A percentile compares a stretch with the other conserved stretches of the same genome.
These are phyloP conservation scores for Sarcocystis neurona DNA, from an alignment of 169 alveolate species.

Conservation along the genomic window DNA sequence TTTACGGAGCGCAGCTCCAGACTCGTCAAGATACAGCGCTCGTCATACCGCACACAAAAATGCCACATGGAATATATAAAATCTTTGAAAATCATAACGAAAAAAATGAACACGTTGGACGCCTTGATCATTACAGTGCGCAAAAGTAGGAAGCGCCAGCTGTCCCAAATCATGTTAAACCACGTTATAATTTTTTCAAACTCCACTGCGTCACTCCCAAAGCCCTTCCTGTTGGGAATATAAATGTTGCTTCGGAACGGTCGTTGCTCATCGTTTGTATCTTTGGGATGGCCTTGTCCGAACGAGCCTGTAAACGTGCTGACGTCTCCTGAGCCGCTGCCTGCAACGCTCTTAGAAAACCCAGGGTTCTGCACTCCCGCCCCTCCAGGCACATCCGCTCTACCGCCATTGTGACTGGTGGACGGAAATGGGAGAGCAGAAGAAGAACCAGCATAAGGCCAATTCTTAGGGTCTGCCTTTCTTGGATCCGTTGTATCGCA, in stretches of 20 bases:
- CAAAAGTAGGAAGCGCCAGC: slow-evolving; percentile 55
- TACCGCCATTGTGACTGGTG: too few relatives aligned
- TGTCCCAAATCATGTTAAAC: slow-evolving; percentile 58
- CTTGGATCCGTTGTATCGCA: too few relatives aligned
- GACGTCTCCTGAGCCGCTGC: too few relatives aligned
- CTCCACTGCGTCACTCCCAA: slow-evolving; percentile 59
- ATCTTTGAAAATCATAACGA: slow-evolving; percentile 61
- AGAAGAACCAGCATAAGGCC: too few relatives aligned
- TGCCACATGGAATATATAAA: slow-evolving; percentile 54
- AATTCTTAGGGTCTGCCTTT: too few relatives aligned
- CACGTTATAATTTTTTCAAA: slow-evolving; percentile 55
- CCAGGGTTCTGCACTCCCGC: too few relatives aligned
- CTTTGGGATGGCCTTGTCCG: too few relatives aligned
- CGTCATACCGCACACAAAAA: slow-evolving; percentile 39
- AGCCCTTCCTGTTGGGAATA: slow-evolving; percentile 22
- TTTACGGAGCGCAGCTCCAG: slow-evolving; percentile 23
- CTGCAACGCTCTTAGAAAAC: too few relatives aligned
- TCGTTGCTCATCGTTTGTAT: not conserved
- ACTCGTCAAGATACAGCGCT: not conserved
- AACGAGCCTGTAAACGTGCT: too few relatives aligned
- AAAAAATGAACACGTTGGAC: slow-evolving; percentile 46
- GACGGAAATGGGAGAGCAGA: too few relatives aligned
- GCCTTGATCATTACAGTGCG: slow-evolving; percentile 61
- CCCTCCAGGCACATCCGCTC: too few relatives aligned
- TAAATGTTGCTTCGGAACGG: not conserved